Percentiles rank a stretch among this genome's conserved stretches.
phyloP scores from a whole-genome alignment of 768 basidiomycete genomes.

The Lentinula guzmanii region DNA sequence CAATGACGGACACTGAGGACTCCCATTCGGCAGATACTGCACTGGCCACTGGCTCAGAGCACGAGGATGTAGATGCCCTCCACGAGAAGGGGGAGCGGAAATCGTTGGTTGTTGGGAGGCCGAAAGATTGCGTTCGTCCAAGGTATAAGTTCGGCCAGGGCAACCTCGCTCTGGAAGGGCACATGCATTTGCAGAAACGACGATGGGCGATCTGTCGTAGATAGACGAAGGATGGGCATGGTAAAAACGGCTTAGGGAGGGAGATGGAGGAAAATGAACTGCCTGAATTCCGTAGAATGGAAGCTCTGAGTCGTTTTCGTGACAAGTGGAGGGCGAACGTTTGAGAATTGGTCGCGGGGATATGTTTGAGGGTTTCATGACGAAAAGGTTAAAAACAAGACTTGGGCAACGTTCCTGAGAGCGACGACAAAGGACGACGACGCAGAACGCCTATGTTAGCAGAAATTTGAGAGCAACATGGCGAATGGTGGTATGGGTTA shows the following conservation, averaged over 20 bases:
- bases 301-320: constrained; percentile 11
- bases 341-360: constrained; percentile 58
- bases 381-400: background rate
- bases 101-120: background rate
- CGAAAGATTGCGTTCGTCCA: constrained; percentile 27
- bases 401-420: background rate
- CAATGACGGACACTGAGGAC: background rate
- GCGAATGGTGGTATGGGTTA: constrained; percentile 4
- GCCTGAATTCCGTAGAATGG: constrained; percentile 23
- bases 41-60: background rate
- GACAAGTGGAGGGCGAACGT: constrained; percentile 25
- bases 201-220: constrained; percentile 80
- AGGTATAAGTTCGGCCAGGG: constrained; percentile 62
- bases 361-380: constrained; percentile 12
- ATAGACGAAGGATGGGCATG: constrained; percentile 46
- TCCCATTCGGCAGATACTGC: background rate
- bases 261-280: constrained; percentile 50
- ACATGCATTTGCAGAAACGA: constrained; percentile 66
- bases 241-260: constrained; percentile 43
- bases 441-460: constrained; percentile 1
- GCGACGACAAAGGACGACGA: constrained; percentile 5
- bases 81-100: background rate
- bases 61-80: constrained; percentile 6
- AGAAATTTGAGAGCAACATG: constrained; percentile 4
- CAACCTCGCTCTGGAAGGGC: constrained; percentile 76